Percentiles rank a stretch among this genome's conserved stretches.
Evolutionary conservation across 129 eudicot species (phyloP).

Genomic region (Centella asiatica): DNA sequence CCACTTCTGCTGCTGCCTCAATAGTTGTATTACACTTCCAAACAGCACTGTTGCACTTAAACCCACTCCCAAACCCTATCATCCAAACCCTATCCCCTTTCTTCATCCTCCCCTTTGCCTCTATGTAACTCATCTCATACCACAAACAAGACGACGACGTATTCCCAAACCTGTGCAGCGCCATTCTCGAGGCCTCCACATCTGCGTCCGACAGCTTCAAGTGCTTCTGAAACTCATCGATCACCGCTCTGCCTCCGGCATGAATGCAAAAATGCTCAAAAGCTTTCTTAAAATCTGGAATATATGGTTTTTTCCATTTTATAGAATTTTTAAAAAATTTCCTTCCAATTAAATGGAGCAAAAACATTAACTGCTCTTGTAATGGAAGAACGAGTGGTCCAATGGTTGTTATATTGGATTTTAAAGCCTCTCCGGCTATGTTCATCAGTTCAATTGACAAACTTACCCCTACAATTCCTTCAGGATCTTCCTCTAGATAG

Average conservation of each 20-base stretch:
- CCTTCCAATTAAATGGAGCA: constrained; percentile 8
- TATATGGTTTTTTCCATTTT: constrained; percentile 22
- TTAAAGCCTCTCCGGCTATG: constrained; percentile 25
- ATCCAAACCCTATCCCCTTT: constrained; percentile 31
- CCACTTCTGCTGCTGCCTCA: neutral
- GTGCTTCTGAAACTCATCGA: constrained; percentile 21
- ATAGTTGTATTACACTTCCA: constrained; percentile 23
- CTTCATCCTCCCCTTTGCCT: constrained; percentile 32
- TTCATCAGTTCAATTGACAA: constrained; percentile 22
- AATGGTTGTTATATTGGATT: constrained; percentile 23
- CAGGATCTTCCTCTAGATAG: constrained; percentile 19
- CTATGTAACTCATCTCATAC: constrained; percentile 34
- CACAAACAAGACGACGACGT: constrained; percentile 31
- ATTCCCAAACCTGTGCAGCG: constrained; percentile 34
- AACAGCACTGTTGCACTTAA: constrained; percentile 32
- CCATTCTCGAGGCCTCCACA: constrained; percentile 36
- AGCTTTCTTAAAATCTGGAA: constrained; percentile 23
- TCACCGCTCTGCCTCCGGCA: constrained; percentile 25
- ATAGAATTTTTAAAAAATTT: constrained; percentile 7
- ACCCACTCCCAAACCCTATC: constrained; percentile 27
- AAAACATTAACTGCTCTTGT: constrained; percentile 24
- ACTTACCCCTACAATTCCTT: constrained; percentile 19
- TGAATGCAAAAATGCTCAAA: too few relatives aligned
- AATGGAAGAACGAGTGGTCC: constrained; percentile 22
- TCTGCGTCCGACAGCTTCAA: constrained; percentile 13